phyloP scores from a whole-genome alignment of 2,329 filamentous ascomycete genomes.

The Cephalotrichum gorgonifer region DNA sequence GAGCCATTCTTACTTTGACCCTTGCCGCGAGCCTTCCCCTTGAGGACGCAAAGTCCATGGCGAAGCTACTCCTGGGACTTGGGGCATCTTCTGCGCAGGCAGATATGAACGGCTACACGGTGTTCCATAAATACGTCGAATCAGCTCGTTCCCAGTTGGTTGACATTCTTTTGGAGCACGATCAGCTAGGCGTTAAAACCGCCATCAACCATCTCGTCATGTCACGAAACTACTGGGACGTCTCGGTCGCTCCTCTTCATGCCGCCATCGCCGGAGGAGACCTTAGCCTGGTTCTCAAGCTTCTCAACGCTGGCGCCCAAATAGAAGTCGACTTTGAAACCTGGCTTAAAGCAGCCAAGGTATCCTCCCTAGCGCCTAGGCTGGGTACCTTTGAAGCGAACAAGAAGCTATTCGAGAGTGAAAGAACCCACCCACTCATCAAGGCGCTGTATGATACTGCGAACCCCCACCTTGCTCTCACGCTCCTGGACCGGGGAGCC shows the following conservation, averaged over 20 bases:
- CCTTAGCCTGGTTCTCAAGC: conserved; percentile 39
- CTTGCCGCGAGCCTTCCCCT: conserved; percentile 56
- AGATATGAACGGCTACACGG: conserved; percentile 53
- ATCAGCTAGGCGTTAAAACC: conserved; percentile 49
- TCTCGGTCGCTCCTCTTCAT: conserved; percentile 40
- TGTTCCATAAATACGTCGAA: conserved; percentile 45
- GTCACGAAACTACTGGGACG: conserved; percentile 19
- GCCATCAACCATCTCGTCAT: conserved; percentile 57
- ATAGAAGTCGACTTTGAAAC: conserved; percentile 50
- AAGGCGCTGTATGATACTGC: conserved; percentile 42
- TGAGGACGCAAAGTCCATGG: conserved; percentile 56
- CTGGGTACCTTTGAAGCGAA: conserved; percentile 32
- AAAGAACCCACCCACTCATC: conserved; percentile 55
- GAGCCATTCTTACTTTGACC: conserved; percentile 58
- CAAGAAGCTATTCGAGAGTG: background rate
- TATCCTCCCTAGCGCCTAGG: conserved; percentile 19
- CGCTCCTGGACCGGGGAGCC: conserved; percentile 53
- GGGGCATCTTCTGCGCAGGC: conserved; percentile 67
- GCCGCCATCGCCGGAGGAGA: conserved; percentile 47
- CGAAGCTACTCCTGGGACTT: conserved; percentile 51
- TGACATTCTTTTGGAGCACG: conserved; percentile 40
- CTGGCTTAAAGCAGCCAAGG: conserved; percentile 49
- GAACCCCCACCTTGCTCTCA: conserved; percentile 34
- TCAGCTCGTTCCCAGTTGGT: conserved; percentile 36
- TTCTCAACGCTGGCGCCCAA: conserved; percentile 54